Conservation (phyloP, 805 yeast genomes). For the Metschnikowia lachancei region DNA sequence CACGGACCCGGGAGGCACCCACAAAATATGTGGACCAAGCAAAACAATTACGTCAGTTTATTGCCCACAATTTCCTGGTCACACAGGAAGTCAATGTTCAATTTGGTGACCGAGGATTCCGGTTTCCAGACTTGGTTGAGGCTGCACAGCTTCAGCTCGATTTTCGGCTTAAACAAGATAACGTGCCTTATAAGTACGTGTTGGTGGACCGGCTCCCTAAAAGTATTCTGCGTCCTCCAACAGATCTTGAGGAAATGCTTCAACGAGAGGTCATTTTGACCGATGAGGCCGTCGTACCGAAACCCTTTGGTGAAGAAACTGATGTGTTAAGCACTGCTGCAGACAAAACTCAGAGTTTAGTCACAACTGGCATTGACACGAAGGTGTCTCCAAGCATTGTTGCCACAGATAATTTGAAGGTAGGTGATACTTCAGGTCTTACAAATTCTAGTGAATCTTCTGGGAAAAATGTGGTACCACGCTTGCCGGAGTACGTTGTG, state of each 20-base stretch:
- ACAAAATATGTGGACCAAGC: conserved; percentile 4
- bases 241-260: not conserved
- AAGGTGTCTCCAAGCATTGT: too few species aligned
- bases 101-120: conserved; percentile 42
- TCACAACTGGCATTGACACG: too few species aligned
- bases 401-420: too few species aligned
- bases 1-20: not conserved
- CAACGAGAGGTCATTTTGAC: conserved; percentile 1
- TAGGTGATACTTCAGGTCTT: too few species aligned
- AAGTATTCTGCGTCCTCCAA: conserved; percentile 7
- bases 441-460: not conserved
- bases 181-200: conserved; percentile 12
- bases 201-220: conserved; percentile 16
- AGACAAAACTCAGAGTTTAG: too few species aligned
- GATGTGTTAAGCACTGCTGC: not conserved
- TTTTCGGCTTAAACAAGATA: conserved; percentile 9
- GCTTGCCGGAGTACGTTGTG: conserved; percentile 19
- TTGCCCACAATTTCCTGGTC: conserved; percentile 13
- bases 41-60: conserved; percentile 11
- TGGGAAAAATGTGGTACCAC: not conserved
- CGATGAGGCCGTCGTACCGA: not conserved
- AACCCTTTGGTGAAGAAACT: not conserved
- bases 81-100: conserved; percentile 26
- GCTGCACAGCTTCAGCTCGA: conserved; percentile 43
- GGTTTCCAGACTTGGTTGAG: conserved; percentile 64